These are phyloP conservation scores for Plasmodium relictum DNA, from an alignment of 169 alveolate species.

Conservation along the genomic window DNA sequence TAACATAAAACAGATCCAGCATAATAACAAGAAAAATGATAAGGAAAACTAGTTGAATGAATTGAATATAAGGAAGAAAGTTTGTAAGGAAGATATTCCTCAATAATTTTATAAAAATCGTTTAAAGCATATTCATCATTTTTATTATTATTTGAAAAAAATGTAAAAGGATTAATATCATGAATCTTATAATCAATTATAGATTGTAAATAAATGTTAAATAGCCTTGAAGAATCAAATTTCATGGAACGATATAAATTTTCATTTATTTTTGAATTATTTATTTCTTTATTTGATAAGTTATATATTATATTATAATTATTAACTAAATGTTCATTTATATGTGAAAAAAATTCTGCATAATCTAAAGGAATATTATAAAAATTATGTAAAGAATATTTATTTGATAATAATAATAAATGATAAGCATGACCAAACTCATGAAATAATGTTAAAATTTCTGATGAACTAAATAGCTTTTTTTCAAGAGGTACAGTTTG, in stretches of 20 bases:
- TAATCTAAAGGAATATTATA: slow-evolving; percentile 63
- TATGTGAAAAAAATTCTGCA: slow-evolving; percentile 76
- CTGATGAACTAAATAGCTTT: slow-evolving; percentile 57
- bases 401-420: slow-evolving; percentile 52
- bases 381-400: slow-evolving; percentile 8
- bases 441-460: slow-evolving; percentile 63
- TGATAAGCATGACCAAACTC: slow-evolving; percentile 77
- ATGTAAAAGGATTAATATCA: slow-evolving; percentile 21
- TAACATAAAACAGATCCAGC: slow-evolving; percentile 74
- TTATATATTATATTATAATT: slow-evolving; percentile 35
- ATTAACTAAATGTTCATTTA: slow-evolving; percentile 56
- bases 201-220: slow-evolving; percentile 38
- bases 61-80: slow-evolving; percentile 26
- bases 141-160: slow-evolving; percentile 6
- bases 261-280: slow-evolving; percentile 49
- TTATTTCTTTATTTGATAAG: slow-evolving; percentile 30
- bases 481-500: slow-evolving; percentile 52
- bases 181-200: slow-evolving; percentile 52
- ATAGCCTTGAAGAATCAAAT: slow-evolving; percentile 33
- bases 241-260: slow-evolving; percentile 29
- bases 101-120: slow-evolving; percentile 29
- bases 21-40: slow-evolving; percentile 65
- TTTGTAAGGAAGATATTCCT: slow-evolving; percentile 30
- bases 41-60: slow-evolving; percentile 69
- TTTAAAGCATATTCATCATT: slow-evolving; percentile 6